These are phyloP conservation scores for Mycena citricolor DNA, from an alignment of 1,284 basidiomycete genomes.

Conservation along the genomic window DNA sequence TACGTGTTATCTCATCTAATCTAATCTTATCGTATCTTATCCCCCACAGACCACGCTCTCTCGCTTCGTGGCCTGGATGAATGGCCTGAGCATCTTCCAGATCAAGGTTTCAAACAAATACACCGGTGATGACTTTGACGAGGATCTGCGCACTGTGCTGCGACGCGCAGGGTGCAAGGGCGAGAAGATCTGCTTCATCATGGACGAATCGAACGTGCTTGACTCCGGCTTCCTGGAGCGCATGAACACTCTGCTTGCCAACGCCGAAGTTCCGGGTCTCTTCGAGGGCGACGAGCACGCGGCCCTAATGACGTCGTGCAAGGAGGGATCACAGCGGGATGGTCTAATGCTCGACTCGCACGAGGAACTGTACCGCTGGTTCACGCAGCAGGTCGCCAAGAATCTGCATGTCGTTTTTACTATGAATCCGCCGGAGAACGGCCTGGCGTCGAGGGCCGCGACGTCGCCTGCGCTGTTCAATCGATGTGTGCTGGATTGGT, in stretches of 20 bases:
- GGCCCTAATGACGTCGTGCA: conserved; percentile 96
- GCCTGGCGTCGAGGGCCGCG: conserved; percentile 91
- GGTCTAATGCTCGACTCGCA: conserved; percentile 98
- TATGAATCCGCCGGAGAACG: conserved; percentile 98
- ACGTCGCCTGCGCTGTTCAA: conserved; percentile 98
- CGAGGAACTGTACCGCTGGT: conserved; percentile 97
- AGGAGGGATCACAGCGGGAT: conserved; percentile 97
- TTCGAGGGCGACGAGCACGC: conserved; percentile 98
- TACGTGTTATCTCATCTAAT: conserved; percentile 38
- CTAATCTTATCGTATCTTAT: conserved; percentile 5
- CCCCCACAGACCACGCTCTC: conserved; percentile 85
- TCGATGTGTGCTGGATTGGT: conserved; percentile 97
- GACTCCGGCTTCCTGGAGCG: conserved; percentile 98
- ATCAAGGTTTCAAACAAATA: conserved; percentile 99
- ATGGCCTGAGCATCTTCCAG: conserved; percentile 97
- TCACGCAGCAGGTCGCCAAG: conserved; percentile 94
- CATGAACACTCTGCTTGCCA: conserved; percentile 98
- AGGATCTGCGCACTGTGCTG: conserved; percentile 92
- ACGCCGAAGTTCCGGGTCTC: conserved; percentile 98
- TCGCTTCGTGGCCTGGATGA: conserved; percentile 99
- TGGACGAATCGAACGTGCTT: conserved; percentile 99
- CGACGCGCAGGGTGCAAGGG: conserved; percentile 96
- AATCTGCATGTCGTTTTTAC: conserved; percentile 98
- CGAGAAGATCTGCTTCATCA: conserved; percentile 99
- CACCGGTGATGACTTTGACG: conserved; percentile 97